Conservation (phyloP, 768 basidiomycete genomes). For the Albatrellus ellisii region DNA sequence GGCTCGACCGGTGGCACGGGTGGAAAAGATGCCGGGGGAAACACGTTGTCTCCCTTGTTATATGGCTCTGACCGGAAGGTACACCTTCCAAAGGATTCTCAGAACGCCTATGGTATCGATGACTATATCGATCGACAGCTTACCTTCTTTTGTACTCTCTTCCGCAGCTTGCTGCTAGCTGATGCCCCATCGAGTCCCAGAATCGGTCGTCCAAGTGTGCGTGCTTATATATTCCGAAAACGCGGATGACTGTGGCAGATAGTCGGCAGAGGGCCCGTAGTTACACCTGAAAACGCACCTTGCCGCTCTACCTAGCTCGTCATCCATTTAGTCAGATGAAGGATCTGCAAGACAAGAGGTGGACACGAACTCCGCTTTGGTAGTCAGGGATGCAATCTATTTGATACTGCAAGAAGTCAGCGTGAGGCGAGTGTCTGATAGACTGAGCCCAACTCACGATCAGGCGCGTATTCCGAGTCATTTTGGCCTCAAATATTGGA, state of each 20-base stretch:
- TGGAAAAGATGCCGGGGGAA: conserved; percentile 40
- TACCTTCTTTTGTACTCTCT: conserved; percentile 43
- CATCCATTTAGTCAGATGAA: background rate
- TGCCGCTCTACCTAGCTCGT: conserved; percentile 24
- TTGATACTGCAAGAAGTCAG: conserved; percentile 14
- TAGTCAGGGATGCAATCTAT: conserved; percentile 13
- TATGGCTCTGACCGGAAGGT: conserved; percentile 25
- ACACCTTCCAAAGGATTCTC: conserved; percentile 24
- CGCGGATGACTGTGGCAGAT: conserved; percentile 32
- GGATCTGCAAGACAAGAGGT: background rate
- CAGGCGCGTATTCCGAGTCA: conserved; percentile 25
- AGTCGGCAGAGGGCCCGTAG: too few relatives aligned
- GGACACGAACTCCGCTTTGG: conserved; percentile 4
- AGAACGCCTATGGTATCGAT: background rate
- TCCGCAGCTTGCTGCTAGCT: conserved; percentile 29
- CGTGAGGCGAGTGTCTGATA: background rate
- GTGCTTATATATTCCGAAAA: conserved; percentile 40
- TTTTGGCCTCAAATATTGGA: conserved; percentile 59
- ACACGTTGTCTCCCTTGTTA: conserved; percentile 27
- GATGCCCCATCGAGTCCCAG: conserved; percentile 33
- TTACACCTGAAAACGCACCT: too few relatives aligned
- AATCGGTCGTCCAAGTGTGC: conserved; percentile 29
- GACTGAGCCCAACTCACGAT: conserved; percentile 4
- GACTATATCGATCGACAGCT: conserved; percentile 1
- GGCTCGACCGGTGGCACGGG: conserved; percentile 19